Base-by-base conservation (phyloP, 2,329 filamentous ascomycete genomes). In the Aspergillus pseudoglaucus region DNA sequence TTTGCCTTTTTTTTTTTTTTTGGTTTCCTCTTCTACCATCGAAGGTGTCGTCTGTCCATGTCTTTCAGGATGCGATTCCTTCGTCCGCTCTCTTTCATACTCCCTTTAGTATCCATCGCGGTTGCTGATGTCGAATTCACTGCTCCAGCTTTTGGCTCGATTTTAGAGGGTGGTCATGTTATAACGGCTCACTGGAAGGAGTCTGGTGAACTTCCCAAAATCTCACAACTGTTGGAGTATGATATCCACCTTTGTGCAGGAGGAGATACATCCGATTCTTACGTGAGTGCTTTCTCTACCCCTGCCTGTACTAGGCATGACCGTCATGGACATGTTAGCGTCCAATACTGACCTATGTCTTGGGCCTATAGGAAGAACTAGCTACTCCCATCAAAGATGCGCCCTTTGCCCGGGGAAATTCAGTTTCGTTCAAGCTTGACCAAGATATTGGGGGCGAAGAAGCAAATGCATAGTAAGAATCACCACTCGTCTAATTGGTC, bases 241-340 rank as follows among this genome's bases (percentile, higher is more conserved):
- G 70, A 78, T 51, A 64, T 87, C 42, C 78, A 77, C 54, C 68
- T 87, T 18, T 80, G 79, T 58, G 77, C 79, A 6, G 83, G 83
- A 47, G 80, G 81, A 41, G 80, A 83, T 59, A 66, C 70, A 2
- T 68, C 65, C 15, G 67, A 63, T 47, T 68, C 69, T 50, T 70
- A 75, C 69, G 74, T 80, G 65, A 49, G 57, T 60, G 15, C 14
- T 42, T 27, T 27, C 15, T 25, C 8, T n/a, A 38, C 50, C 39
- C 33, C 23, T 33, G n/a, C 35, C 46, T 40, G 46, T 23, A 37
- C 33, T 17, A 20, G 33, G 30, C 6, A 44, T 32, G 12, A 23
- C 32, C 30, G 23, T 45, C 25, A 30, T 30, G 25, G 4, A 1
- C 9, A 4, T 30, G 25, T 5, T 30, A 30, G 12, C 12, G 10